Evolutionary conservation across 495 filamentous ascomycete genomes (phyloP), one percentile per base, ranked within the genome.

Genomic region (Penicillium subrubescens): DNA sequence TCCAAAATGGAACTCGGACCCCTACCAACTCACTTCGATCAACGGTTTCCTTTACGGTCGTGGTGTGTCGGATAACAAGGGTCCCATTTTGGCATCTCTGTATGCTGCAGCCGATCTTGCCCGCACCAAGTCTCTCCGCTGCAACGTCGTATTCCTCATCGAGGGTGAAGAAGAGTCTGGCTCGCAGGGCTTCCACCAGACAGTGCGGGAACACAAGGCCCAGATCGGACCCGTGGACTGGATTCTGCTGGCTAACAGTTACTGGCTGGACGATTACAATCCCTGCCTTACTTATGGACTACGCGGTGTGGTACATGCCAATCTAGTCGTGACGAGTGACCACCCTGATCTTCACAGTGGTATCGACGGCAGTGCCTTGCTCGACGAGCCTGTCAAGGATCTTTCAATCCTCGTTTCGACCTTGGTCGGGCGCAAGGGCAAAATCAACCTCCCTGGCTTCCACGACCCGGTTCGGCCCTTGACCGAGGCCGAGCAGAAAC

Each of bases 151-250:
- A 27, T 99, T 99, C 68, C 77, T 99, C 17, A 94, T 99, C 46
- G 95, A 99, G 74, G 95, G 95, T 19, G 96, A 99, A 72, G 95
- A 99, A 78, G 95, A 99, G 77, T 94, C 90, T 12, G 95, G 95
- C 8, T 96, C 92, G 5, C 86, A 92, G 25, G 93, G 94, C 0
- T 98, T 99, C 74, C 86, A 89, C 59, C 83, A 92, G 61, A 90
- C 91, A 0, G 87, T 99, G 29, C 86, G 83, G 43, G 80, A 84
- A 46, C 86, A 95, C 72, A 95, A 95, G 73, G 82, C 86, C n/a
- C 81, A 90, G 19, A 95, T 99, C 65, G 95, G 95, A 2, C 82
- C 91, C 17, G 86, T 98, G 3, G 93, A 98, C 77, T 98, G 92
- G 83, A 94, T 99, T 43, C 77, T 99, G 2, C 77, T 98, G 6